Percentiles rank a stretch among this genome's conserved stretches.
Conservation (phyloP, 192 early-diverging fungal species). For the Entomortierella beljakovae region DNA sequence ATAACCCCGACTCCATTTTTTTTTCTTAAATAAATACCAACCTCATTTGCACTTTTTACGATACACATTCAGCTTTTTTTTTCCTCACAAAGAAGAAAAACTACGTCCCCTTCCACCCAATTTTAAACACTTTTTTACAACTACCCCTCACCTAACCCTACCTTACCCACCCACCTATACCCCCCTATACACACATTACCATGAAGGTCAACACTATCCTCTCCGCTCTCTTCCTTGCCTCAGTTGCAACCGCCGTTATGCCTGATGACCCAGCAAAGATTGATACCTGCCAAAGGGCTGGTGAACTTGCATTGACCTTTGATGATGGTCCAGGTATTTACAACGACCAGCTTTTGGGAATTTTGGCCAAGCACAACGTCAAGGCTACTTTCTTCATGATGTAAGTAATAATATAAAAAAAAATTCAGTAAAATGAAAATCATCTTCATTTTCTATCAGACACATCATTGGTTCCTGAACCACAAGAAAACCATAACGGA, state of each 20-base stretch:
- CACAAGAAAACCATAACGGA: no score
- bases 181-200: conserved; percentile 5
- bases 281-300: conserved; percentile 42
- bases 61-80: conserved; percentile 17
- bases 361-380: conserved; percentile 61
- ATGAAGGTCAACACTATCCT: conserved; percentile 50
- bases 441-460: no score
- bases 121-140: background rate
- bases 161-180: background rate
- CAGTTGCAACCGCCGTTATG: conserved; percentile 27
- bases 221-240: conserved; percentile 36
- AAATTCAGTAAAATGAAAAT: no score
- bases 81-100: conserved; percentile 13
- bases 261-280: conserved; percentile 41
- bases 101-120: conserved; percentile 35
- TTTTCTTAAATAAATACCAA: conserved; percentile 23
- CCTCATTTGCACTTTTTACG: background rate
- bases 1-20: background rate
- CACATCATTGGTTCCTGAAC: no score
- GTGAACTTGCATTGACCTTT: conserved; percentile 60
- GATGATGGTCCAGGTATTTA: conserved; percentile 63
- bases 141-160: background rate
- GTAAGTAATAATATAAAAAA: conserved; percentile 36
- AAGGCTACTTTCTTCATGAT: conserved; percentile 77
- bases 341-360: conserved; percentile 63